These are phyloP conservation scores for Geosmithia putterillii DNA, from an alignment of 2,329 filamentous ascomycete genomes.

Conservation along the genomic window DNA sequence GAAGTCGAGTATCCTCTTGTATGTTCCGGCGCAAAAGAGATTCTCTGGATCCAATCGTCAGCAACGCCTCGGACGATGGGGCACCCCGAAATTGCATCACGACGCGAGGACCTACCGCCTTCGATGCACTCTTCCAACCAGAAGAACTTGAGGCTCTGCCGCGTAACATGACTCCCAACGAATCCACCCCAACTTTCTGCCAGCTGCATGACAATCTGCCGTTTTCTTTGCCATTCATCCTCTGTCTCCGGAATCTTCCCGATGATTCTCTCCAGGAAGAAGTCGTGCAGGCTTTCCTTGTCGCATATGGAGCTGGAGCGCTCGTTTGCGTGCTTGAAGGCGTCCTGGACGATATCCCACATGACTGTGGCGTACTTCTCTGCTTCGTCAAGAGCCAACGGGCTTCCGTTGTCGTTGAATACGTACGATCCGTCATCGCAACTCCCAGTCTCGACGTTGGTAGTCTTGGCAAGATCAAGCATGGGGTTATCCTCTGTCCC, in stretches of 20 bases:
- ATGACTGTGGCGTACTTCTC: slow-evolving; percentile 38
- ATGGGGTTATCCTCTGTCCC: slow-evolving; percentile 62
- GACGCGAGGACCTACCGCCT: slow-evolving; percentile 38
- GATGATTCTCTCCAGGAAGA: slow-evolving; percentile 32
- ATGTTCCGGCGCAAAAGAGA: slow-evolving; percentile 47
- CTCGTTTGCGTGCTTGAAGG: slow-evolving; percentile 54
- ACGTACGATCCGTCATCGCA: slow-evolving; percentile 42
- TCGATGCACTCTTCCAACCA: slow-evolving; percentile 71
- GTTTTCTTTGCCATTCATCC: slow-evolving; percentile 23
- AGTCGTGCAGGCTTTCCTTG: slow-evolving; percentile 38
- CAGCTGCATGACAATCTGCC: slow-evolving; percentile 34
- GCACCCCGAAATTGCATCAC: too few species aligned
- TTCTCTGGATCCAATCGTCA: slow-evolving; percentile 34
- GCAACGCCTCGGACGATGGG: background rate
- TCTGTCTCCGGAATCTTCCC: slow-evolving; percentile 33
- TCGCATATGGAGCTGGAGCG: slow-evolving; percentile 33
- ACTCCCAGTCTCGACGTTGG: slow-evolving; percentile 33
- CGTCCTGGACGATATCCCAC: slow-evolving; percentile 57
- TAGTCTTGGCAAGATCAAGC: slow-evolving; percentile 50
- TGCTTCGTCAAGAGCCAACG: slow-evolving; percentile 32
- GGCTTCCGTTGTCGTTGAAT: slow-evolving; percentile 42
- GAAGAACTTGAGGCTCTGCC: slow-evolving; percentile 63
- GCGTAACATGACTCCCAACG: slow-evolving; percentile 50
- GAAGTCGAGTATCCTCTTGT: slow-evolving; percentile 42
- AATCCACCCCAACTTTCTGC: slow-evolving; percentile 61